Percentiles rank a stretch among this genome's conserved stretches.
Evolutionary conservation across 257 asterid species (phyloP).

Genomic region (Solanum pimpinellifolium): DNA sequence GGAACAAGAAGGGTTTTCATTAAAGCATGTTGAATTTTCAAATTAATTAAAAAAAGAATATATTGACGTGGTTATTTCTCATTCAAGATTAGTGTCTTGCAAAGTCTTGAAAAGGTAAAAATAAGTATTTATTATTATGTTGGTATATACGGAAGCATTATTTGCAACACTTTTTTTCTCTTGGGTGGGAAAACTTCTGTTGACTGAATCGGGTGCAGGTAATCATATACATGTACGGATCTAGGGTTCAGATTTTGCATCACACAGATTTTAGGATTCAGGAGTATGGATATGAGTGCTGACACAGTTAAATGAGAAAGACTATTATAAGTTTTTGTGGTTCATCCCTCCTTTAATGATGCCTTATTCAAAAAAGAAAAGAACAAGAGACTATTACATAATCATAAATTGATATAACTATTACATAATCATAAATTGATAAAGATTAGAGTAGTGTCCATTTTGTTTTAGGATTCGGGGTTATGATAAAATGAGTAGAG

Average conservation of each 20-base stretch:
- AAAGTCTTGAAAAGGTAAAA: no score
- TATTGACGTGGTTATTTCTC: no score
- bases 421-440: background rate
- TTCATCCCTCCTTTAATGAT: background rate
- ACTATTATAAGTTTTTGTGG: background rate
- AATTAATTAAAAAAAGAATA: no score
- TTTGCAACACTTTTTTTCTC: background rate
- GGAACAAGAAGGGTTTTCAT: no score
- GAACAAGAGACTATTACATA: background rate
- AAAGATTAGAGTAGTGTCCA: background rate
- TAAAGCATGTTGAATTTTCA: no score
- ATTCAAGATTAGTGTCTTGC: no score
- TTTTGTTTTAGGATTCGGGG: background rate
- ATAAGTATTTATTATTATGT: no score
- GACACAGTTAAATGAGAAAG: background rate
- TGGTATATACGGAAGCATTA: no score
- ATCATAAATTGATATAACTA: background rate
- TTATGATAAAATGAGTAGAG: background rate
- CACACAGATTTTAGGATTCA: background rate
- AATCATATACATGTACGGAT: background rate
- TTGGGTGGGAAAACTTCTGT: background rate
- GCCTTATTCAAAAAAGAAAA: background rate
- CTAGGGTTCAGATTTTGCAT: background rate
- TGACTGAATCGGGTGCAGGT: background rate
- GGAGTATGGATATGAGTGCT: background rate